Percentiles rank a stretch among this genome's conserved stretches.
Evolutionary conservation across 768 basidiomycete species (phyloP).

Genomic region (Tubosaeta brunneosetosa): DNA sequence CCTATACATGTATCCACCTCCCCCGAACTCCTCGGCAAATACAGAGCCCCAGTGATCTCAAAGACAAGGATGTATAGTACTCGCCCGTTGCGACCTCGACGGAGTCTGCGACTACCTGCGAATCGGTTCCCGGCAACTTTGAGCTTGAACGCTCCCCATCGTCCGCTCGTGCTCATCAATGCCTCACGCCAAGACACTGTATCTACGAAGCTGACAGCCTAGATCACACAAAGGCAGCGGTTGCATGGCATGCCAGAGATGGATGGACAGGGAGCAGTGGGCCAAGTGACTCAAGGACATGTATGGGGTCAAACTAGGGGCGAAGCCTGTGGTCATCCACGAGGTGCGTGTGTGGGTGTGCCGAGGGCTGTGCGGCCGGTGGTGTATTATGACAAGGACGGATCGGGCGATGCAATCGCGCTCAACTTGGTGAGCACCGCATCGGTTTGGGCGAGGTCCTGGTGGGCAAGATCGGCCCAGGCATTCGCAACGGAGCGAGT

Average conservation of each 20-base stretch:
- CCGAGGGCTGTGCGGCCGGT: no score
- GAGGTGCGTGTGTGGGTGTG: conserved; percentile 2
- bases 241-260: conserved; percentile 29
- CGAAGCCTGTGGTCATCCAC: conserved; percentile 54
- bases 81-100: conserved; percentile 39
- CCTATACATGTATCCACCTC: no score
- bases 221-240: conserved; percentile 61
- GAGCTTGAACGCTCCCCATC: conserved; percentile 50
- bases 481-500: no score
- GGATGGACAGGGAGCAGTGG: conserved; percentile 88
- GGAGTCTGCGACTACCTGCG: conserved; percentile 50
- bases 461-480: no score
- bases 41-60: conserved; percentile 49
- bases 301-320: conserved; percentile 55
- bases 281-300: conserved; percentile 85
- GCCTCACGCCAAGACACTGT: background rate
- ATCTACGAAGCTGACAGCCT: conserved; percentile 28
- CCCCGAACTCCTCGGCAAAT: no score
- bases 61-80: conserved; percentile 45
- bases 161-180: conserved; percentile 61
- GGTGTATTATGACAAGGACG: no score
- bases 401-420: no score
- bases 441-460: no score
- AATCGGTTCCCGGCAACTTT: conserved; percentile 67
- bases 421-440: no score